Base-by-base conservation (phyloP, 2,329 filamentous ascomycete genomes). In the Colletotrichum orchidophilum region DNA sequence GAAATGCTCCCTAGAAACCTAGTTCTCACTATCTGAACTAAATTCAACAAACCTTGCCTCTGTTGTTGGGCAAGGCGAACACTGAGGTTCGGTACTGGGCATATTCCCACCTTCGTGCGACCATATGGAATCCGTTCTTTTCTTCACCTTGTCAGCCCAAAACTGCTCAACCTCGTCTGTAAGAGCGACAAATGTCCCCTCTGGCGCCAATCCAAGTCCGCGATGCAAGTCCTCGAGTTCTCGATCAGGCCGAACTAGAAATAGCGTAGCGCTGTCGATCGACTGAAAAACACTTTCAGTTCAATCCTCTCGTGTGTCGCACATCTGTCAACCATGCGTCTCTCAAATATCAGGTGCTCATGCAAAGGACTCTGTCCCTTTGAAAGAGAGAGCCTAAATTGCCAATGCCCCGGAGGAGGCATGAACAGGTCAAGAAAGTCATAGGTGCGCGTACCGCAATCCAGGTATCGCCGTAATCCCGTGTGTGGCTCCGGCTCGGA, bases 381-480 rank as follows among this genome's bases (percentile, higher is more conserved):
- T 1, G 27, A 2, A 1, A 27, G 7, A 9, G 39, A 58, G 12
- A 65, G 63, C 5, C 9, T 12, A 18, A 58, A 58, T 13, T 15
- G 9, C 63, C 53, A 65, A 5, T n/a, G 13, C 1, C 53, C 63
- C n/a, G 3, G n/a, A 12, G 18, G 15, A 3, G 53, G 63, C 7
- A 58, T 29, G 24, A 65, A 39, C 2, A 65, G 53, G 15, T 65
- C 53, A 5, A 65, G 53, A 21, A 65, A n/a, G 21, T 58, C 53
- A 8, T 65, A 65, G 5, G 35, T 13, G 15, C 15, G 33, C 13
- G 15, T 58, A 4, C 13, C 9, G 13, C 21, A 13, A 4, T 35
- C 21, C 1, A 65, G 39, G 15, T 35, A 35, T 11, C 33, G 33
- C 5, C 12, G 33, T 5, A 13, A 35, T 35, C 15, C 11, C 15